Evolutionary conservation across 257 asterid species (phyloP), one percentile per base, ranked within the genome.

Genomic region (Leonotis leonurus): DNA sequence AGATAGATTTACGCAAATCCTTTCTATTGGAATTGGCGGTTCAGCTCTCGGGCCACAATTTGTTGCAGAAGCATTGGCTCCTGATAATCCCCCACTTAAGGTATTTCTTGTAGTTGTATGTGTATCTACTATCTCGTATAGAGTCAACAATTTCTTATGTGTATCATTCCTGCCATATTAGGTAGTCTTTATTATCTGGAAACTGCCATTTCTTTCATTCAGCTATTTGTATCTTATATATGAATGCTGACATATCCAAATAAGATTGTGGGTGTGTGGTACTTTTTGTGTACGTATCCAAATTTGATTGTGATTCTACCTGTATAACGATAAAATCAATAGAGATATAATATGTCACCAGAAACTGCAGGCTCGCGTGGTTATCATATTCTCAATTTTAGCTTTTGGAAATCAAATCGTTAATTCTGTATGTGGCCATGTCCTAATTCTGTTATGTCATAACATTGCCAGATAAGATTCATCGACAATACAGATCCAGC

Each of bases 401-500:
- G 22, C 13, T 43, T 62, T 29, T 35, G 64, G 35, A 32, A 49
- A 46, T 40, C 59, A 29, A 35, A 9, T 56, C 11, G 71, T n/a
- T n/a, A 27, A 36, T 51, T 52, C 60, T 52, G 1, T 24, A 14
- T 60, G 50, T 18, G 46, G 22, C 55, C 27, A 27, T 37, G 54
- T 62, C 60, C 73, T 78, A 2, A 60, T 55, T 56, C 17, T 43
- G 56, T 41, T 21, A 55, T 59, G 5, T 24, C 36, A 21, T 55
- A 54, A 64, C 66, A 3, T 70, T 76, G 70, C 70, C 92, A 93
- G 99, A 82, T 93, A 77, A 82, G 99, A 69, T 93, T 93, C 79
- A 89, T 93, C 51, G 99, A 93, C 81, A 93, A 93, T 74, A 93
- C 97, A 18, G 99, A 93, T 78, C 99, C 99, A 14, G 99, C 97